phyloP scores from a whole-genome alignment of 2,329 filamentous ascomycete species.

The Diplodia corticola region DNA sequence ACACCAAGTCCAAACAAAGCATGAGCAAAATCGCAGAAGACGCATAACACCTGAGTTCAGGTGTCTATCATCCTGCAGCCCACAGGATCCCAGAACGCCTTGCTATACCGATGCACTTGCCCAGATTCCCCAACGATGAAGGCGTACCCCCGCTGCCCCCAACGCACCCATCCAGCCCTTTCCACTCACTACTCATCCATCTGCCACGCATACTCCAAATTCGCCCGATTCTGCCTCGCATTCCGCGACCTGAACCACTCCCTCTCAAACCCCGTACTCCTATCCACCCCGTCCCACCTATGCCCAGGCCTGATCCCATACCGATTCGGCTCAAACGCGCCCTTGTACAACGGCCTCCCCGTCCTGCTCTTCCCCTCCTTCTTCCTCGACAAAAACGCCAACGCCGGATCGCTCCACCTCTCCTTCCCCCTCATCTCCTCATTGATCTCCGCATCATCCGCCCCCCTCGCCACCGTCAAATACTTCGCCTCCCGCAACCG shows the following conservation, averaged over 20 bases:
- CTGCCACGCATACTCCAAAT: conserved; percentile 90
- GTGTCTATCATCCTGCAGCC: neutral
- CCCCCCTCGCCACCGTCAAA: conserved; percentile 74
- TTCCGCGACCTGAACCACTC: conserved; percentile 91
- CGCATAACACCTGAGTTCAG: neutral
- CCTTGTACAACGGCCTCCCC: conserved; percentile 71
- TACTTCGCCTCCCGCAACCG: conserved; percentile 76
- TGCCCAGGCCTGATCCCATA: conserved; percentile 93
- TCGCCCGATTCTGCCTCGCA: conserved; percentile 70
- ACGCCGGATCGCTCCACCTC: conserved; percentile 83
- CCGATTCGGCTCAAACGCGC: conserved; percentile 81
- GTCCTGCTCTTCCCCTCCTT: conserved; percentile 47
- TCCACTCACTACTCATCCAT: conserved; percentile 75
- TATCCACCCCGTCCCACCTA: conserved; percentile 95
- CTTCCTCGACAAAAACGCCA: conserved; percentile 70
- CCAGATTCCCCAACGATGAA: neutral
- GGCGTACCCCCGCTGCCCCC: neutral
- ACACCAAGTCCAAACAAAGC: neutral
- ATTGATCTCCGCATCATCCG: conserved; percentile 88
- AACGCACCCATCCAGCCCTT: neutral
- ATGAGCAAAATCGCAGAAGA: neutral
- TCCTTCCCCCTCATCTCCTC: conserved; percentile 72
- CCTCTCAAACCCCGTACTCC: conserved; percentile 88
- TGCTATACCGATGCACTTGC: neutral
- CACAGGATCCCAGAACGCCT: neutral